phyloP scores from a whole-genome alignment of 2,329 filamentous ascomycete genomes.

The Fusarium chuoi region DNA sequence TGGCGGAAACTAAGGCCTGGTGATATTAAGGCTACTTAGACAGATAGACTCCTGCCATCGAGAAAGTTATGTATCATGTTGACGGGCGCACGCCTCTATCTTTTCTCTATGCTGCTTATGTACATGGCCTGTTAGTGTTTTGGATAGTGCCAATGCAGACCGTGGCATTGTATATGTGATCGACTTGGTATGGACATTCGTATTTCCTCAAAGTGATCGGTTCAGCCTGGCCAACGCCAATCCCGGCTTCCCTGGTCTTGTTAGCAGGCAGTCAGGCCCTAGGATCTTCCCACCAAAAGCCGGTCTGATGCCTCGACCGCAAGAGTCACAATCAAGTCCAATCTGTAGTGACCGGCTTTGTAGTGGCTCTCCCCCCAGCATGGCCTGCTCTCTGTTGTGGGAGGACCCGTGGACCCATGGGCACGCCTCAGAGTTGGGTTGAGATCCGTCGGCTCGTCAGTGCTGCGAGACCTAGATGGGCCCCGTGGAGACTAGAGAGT shows the following conservation, averaged over 20 bases:
- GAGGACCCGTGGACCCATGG: conserved; percentile 45
- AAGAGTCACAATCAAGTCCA: conserved; percentile 1
- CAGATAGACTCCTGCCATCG: not conserved
- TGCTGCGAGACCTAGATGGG: conserved; percentile 54
- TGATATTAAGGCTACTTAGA: not conserved
- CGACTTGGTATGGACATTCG: not conserved
- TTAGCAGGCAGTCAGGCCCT: conserved; percentile 5
- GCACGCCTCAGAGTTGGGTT: conserved; percentile 51
- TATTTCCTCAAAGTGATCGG: not conserved
- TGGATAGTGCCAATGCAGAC: not conserved
- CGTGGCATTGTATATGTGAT: not conserved
- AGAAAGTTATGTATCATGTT: conserved; percentile 1
- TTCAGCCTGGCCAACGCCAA: not conserved
- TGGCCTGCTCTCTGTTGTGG: conserved; percentile 40
- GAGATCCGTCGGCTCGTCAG: conserved; percentile 52
- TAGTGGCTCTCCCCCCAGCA: conserved; percentile 27
- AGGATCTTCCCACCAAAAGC: conserved; percentile 21
- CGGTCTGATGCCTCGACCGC: conserved; percentile 13
- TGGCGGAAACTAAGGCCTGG: not conserved
- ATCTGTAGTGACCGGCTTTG: conserved; percentile 30
- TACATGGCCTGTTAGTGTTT: conserved; percentile 6
- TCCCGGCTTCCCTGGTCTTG: conserved; percentile 1
- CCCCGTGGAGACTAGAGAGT: conserved; percentile 50
- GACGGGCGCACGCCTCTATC: not conserved
- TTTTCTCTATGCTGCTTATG: conserved; percentile 6